These are phyloP conservation scores for Trichocladium uniseriatum DNA, from an alignment of 495 filamentous ascomycete genomes.

Conservation along the genomic window DNA sequence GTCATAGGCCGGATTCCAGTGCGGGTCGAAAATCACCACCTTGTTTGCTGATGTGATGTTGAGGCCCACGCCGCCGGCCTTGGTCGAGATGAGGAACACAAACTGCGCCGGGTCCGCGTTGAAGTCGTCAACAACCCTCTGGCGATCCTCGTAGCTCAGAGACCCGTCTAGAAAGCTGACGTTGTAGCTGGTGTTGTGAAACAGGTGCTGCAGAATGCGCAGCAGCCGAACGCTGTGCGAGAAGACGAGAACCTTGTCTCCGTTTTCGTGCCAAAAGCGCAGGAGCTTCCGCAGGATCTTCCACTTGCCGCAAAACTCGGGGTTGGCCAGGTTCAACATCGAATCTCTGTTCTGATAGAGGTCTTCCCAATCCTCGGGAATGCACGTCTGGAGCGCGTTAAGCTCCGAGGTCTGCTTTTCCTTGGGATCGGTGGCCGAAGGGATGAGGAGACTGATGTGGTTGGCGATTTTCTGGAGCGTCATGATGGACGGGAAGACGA, in stretches of 20 bases:
- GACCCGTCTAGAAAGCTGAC: constrained; percentile 84
- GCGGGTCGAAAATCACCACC: constrained; percentile 93
- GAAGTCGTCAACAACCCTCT: constrained; percentile 75
- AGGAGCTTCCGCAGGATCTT: constrained; percentile 81
- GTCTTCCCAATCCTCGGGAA: constrained; percentile 68
- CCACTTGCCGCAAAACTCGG: constrained; percentile 96
- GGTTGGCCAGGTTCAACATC: constrained; percentile 74
- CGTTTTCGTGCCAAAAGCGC: constrained; percentile 78
- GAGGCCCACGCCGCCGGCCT: constrained; percentile 75
- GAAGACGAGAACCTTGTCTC: constrained; percentile 91
- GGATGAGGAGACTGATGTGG: constrained; percentile 84
- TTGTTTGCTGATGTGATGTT: constrained; percentile 99
- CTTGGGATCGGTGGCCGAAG: constrained; percentile 50
- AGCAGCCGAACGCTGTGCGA: constrained; percentile 80
- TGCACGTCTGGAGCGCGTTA: constrained; percentile 61
- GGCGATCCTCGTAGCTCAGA: constrained; percentile 81
- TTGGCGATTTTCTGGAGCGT: constrained; percentile 82
- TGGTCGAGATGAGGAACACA: constrained; percentile 91
- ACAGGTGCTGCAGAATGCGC: constrained; percentile 77
- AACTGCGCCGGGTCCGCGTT: constrained; percentile 84
- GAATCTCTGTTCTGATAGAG: constrained; percentile 69
- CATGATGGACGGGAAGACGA: constrained; percentile 79
- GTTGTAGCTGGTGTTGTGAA: constrained; percentile 83
- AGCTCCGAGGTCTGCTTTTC: constrained; percentile 81
- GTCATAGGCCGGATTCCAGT: constrained; percentile 94